Evolutionary conservation across 148 eudicot species (phyloP).

Genomic region (Chenopodium berlandieri): DNA sequence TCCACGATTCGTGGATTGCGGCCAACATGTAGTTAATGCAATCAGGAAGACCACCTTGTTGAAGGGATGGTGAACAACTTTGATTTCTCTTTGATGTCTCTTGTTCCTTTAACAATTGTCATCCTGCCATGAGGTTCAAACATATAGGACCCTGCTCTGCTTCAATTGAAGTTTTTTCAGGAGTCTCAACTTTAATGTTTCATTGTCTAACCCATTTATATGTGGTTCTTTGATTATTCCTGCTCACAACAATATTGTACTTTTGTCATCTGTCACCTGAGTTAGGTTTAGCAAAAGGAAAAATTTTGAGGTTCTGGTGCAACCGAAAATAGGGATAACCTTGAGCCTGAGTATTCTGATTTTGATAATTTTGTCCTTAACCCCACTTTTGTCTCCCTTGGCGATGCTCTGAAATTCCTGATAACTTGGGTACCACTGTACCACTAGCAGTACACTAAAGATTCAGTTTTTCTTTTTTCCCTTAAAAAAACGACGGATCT

Average conservation of each 20-base stretch:
- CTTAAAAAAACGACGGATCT: no score
- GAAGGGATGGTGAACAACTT: constrained; percentile 29
- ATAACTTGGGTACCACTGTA: no score
- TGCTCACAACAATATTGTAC: background rate
- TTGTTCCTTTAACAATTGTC: constrained; percentile 15
- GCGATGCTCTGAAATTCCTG: background rate
- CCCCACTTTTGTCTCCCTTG: background rate
- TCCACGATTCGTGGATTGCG: constrained; percentile 27
- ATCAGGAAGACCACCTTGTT: constrained; percentile 26
- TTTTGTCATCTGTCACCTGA: background rate
- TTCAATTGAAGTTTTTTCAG: constrained; percentile 27
- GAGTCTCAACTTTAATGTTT: constrained; percentile 17
- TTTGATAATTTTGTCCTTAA: background rate
- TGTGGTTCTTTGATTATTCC: background rate
- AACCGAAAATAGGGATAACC: background rate
- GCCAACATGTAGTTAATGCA: constrained; percentile 29
- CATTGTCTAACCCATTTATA: constrained; percentile 10
- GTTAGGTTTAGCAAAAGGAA: background rate
- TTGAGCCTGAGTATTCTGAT: background rate
- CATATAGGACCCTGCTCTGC: constrained; percentile 28
- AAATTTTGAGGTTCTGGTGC: constrained; percentile 1
- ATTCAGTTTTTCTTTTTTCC: no score
- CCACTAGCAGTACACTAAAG: no score
- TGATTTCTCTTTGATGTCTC: constrained; percentile 21
- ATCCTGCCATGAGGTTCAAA: constrained; percentile 20